Conservation (phyloP, 208 protist species). For the Acanthamoeba divionensis region DNA sequence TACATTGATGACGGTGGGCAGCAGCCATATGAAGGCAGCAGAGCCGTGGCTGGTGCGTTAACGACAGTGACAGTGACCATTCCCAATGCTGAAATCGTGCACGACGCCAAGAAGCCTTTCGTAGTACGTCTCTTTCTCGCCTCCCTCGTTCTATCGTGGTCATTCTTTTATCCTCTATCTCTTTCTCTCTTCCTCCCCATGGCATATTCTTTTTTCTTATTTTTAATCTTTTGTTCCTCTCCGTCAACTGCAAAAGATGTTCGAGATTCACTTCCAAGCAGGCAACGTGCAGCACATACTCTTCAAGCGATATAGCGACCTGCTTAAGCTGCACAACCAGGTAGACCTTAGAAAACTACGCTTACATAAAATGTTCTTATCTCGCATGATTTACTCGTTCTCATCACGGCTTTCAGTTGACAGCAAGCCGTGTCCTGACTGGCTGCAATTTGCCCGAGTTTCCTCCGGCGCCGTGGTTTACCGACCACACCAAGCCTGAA, state of each 20-base stretch:
- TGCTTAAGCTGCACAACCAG: background rate
- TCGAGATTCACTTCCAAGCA: constrained; percentile 1
- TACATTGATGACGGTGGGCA: too few species aligned
- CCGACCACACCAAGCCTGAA: constrained; percentile 27
- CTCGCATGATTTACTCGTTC: background rate
- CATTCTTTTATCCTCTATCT: background rate
- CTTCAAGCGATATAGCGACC: background rate
- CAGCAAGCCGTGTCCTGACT: background rate
- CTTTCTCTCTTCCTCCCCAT: background rate
- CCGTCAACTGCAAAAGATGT: background rate
- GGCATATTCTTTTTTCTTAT: background rate
- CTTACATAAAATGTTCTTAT: background rate
- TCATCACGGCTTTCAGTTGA: background rate
- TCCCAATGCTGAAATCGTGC: background rate
- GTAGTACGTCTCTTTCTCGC: background rate
- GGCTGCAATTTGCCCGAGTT: background rate
- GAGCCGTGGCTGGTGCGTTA: too few species aligned
- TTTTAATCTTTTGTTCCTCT: background rate
- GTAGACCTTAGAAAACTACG: background rate
- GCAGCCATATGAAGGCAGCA: too few species aligned
- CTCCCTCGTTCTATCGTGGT: background rate
- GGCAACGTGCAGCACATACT: background rate
- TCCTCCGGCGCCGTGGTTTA: background rate
- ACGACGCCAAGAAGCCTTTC: background rate
- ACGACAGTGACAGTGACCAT: background rate